Percentiles rank a stretch among this genome's conserved stretches.
phyloP scores from a whole-genome alignment of 1,284 basidiomycete species.

The Rhodotorula sp. region DNA sequence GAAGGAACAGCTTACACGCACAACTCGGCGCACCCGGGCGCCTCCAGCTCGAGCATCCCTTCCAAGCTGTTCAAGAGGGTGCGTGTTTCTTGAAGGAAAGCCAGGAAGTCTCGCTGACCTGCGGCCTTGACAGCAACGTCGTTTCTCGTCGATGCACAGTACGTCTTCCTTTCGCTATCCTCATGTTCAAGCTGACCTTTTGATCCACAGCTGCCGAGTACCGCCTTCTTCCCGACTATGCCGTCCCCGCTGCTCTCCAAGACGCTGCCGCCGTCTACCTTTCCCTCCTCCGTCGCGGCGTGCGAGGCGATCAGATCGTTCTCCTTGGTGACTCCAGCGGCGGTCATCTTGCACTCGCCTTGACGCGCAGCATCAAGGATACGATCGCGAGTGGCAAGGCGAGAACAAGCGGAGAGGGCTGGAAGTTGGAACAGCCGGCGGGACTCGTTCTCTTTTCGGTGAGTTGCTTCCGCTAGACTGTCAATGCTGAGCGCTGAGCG shows the following conservation, averaged over 20 bases:
- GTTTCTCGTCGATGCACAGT: slow-evolving; percentile 19
- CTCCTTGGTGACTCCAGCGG: slow-evolving; percentile 49
- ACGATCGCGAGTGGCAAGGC: background rate
- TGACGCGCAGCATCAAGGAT: slow-evolving; percentile 48
- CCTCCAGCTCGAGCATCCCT: slow-evolving; percentile 9
- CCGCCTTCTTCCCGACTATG: slow-evolving; percentile 29
- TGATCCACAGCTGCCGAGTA: slow-evolving; percentile 23
- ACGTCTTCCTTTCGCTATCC: background rate
- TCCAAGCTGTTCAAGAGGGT: slow-evolving; percentile 16
- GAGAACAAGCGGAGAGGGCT: slow-evolving; percentile 17
- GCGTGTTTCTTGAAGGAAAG: background rate
- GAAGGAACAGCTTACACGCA: slow-evolving; percentile 25
- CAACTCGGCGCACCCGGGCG: slow-evolving; percentile 19
- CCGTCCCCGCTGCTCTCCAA: slow-evolving; percentile 34
- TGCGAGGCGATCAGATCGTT: slow-evolving; percentile 40
- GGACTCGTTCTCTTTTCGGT: slow-evolving; percentile 36
- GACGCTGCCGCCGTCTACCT: slow-evolving; percentile 34
- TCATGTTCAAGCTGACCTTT: background rate
- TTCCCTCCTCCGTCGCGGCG: slow-evolving; percentile 13
- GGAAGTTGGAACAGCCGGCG: slow-evolving; percentile 16
- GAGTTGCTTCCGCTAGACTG: background rate
- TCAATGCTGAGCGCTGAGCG: background rate
- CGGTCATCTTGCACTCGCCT: slow-evolving; percentile 47
- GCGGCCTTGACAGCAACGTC: slow-evolving; percentile 1
- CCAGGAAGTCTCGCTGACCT: too few species aligned